phyloP scores from a whole-genome alignment of 1,284 basidiomycete species.

The Rhizopogon hawkerae region DNA sequence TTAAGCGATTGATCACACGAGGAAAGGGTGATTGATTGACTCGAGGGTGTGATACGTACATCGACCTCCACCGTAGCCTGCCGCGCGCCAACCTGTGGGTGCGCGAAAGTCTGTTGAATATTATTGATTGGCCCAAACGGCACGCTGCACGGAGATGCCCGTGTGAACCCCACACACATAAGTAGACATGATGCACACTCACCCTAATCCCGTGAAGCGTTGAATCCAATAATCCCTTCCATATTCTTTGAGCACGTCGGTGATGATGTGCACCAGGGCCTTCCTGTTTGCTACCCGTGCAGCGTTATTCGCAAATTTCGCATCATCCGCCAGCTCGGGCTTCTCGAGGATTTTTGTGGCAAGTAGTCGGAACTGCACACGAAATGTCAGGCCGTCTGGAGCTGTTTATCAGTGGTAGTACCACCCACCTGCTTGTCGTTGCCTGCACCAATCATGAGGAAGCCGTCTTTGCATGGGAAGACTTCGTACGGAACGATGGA shows the following conservation, averaged over 20 bases:
- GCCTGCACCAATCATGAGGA: slow-evolving; percentile 89
- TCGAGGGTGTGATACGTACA: slow-evolving; percentile 28
- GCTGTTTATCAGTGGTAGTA: slow-evolving; percentile 3
- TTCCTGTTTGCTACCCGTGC: slow-evolving; percentile 71
- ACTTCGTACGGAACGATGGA: slow-evolving; percentile 90
- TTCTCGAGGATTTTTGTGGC: slow-evolving; percentile 50
- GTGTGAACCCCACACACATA: slow-evolving; percentile 3
- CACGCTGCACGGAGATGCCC: slow-evolving; percentile 41
- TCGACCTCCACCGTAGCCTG: slow-evolving; percentile 55
- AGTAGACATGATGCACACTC: slow-evolving; percentile 18
- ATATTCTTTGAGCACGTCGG: slow-evolving; percentile 47
- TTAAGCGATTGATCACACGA: slow-evolving; percentile 8
- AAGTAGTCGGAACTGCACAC: slow-evolving; percentile 60
- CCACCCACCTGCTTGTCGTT: slow-evolving; percentile 74
- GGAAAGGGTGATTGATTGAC: slow-evolving; percentile 5
- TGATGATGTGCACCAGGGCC: slow-evolving; percentile 68
- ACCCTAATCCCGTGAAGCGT: slow-evolving; percentile 71
- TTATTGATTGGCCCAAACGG: slow-evolving; percentile 93
- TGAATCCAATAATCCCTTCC: slow-evolving; percentile 67
- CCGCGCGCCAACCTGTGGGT: slow-evolving; percentile 76
- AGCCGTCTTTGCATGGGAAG: slow-evolving; percentile 84
- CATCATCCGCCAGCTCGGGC: slow-evolving; percentile 50
- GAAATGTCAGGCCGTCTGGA: neutral
- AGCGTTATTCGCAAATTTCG: slow-evolving; percentile 66
- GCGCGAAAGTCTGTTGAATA: slow-evolving; percentile 82